A percentile compares a stretch with the other conserved stretches of the same genome.
These are phyloP conservation scores for Cyberlindnera petersonii DNA, from an alignment of 805 yeast genomes.

Conservation along the genomic window DNA sequence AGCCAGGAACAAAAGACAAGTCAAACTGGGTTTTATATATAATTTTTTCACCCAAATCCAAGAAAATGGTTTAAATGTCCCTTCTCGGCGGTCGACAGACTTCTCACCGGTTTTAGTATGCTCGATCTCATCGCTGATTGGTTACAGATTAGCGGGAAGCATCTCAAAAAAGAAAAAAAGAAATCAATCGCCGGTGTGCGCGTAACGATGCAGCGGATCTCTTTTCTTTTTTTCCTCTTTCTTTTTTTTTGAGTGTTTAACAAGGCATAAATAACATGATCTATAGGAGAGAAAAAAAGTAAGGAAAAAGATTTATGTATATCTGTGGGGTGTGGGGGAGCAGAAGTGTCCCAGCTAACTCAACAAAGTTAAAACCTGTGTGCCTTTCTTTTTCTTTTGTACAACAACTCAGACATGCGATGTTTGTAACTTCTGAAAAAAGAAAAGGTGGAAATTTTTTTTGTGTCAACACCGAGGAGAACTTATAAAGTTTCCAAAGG, in stretches of 20 bases:
- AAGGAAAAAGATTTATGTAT: too few species aligned
- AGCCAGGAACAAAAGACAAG: neutral
- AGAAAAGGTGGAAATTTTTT: too few species aligned
- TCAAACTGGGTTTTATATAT: neutral
- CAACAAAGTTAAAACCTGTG: neutral
- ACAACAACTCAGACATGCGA: neutral
- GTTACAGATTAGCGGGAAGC: conserved; percentile 18
- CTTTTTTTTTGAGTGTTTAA: neutral
- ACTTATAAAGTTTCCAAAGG: too few species aligned
- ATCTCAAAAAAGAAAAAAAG: too few species aligned
- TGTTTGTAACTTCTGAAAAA: too few species aligned
- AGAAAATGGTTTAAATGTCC: too few species aligned
- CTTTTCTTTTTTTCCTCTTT: neutral
- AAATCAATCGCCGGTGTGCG: conserved; percentile 19
- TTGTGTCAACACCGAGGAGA: too few species aligned
- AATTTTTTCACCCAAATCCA: too few species aligned
- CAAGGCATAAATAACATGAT: too few species aligned
- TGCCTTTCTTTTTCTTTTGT: neutral
- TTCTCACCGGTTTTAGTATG: neutral
- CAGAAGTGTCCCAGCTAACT: neutral
- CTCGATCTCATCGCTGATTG: conserved; percentile 18
- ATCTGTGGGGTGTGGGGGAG: too few species aligned
- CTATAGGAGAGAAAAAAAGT: too few species aligned
- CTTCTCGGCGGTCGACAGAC: neutral
- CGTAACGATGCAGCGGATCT: conserved; percentile 8